A percentile compares a stretch with the other conserved stretches of the same genome.
Evolutionary conservation across 2,329 filamentous ascomycete species (phyloP).

Genomic region (Stagonosporopsis rhizophila): DNA sequence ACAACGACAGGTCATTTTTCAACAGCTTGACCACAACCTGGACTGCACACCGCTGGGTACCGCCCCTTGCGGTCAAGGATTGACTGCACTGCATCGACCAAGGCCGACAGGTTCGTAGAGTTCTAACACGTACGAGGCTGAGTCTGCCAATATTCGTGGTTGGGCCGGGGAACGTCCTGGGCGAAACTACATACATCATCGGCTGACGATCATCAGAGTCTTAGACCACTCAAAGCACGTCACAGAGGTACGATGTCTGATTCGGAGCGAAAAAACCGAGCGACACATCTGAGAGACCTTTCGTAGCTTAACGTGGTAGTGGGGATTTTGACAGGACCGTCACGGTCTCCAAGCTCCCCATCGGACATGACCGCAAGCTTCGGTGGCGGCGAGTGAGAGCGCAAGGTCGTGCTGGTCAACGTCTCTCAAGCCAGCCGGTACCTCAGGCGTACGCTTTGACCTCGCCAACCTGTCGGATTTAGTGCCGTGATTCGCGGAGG

Average conservation of each 20-base stretch:
- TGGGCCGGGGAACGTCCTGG: background rate
- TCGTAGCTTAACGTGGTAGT: slow-evolving; percentile 7
- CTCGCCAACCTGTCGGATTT: slow-evolving; percentile 26
- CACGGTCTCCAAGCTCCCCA: slow-evolving; percentile 5
- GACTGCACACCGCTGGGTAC: background rate
- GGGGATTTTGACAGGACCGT: slow-evolving; percentile 11
- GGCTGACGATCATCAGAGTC: slow-evolving; percentile 8
- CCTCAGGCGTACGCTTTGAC: slow-evolving; percentile 26
- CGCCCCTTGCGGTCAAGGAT: background rate
- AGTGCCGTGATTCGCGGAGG: slow-evolving; percentile 26
- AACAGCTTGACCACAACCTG: background rate
- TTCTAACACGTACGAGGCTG: slow-evolving; percentile 1
- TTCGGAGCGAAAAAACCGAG: slow-evolving; percentile 12
- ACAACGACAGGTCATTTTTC: slow-evolving; percentile 15
- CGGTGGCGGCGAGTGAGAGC: slow-evolving; percentile 23
- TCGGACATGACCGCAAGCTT: slow-evolving; percentile 27
- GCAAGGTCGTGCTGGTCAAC: slow-evolving; percentile 19
- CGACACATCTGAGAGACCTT: slow-evolving; percentile 5
- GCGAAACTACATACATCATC: slow-evolving; percentile 19
- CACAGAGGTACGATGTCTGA: background rate
- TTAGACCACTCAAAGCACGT: background rate
- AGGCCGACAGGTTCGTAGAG: background rate
- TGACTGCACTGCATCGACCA: background rate
- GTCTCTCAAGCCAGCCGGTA: slow-evolving; percentile 21
- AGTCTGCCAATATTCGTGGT: slow-evolving; percentile 5